These are phyloP conservation scores for Scleroderma bovista DNA, from an alignment of 768 basidiomycete genomes.

Conservation along the genomic window DNA sequence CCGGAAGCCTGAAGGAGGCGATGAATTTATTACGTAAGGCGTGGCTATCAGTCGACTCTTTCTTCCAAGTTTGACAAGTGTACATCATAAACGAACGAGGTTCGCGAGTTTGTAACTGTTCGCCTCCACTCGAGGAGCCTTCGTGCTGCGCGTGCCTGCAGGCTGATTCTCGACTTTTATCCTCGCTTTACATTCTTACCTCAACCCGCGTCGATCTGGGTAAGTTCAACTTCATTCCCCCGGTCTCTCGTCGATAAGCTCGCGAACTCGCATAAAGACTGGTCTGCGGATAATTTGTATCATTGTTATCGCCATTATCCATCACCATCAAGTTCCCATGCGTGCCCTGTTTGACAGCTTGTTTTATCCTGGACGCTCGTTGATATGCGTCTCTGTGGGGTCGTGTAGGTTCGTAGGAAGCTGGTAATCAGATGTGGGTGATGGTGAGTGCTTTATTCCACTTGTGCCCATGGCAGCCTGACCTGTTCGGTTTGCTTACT, in stretches of 20 bases:
- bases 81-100: neutral
- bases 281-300: too few species aligned
- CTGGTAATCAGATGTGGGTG: slow-evolving; percentile 96
- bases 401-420: slow-evolving; percentile 79
- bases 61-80: slow-evolving; percentile 4
- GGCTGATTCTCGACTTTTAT: neutral
- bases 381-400: slow-evolving; percentile 3
- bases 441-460: slow-evolving; percentile 53
- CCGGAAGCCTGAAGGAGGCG: neutral
- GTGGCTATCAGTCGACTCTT: slow-evolving; percentile 11
- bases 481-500: neutral
- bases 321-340: slow-evolving; percentile 44
- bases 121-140: neutral
- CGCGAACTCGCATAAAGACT: too few species aligned
- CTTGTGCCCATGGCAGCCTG: slow-evolving; percentile 8
- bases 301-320: neutral
- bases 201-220: neutral
- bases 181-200: neutral
- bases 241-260: too few species aligned
- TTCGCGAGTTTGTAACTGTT: neutral
- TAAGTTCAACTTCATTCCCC: neutral
- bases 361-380: neutral
- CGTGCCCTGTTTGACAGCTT: slow-evolving; percentile 22
- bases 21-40: slow-evolving; percentile 17
- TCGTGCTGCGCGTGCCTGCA: neutral